These are phyloP conservation scores for Aspergillus cavernicola DNA, from an alignment of 495 filamentous ascomycete species.

Conservation along the genomic window DNA sequence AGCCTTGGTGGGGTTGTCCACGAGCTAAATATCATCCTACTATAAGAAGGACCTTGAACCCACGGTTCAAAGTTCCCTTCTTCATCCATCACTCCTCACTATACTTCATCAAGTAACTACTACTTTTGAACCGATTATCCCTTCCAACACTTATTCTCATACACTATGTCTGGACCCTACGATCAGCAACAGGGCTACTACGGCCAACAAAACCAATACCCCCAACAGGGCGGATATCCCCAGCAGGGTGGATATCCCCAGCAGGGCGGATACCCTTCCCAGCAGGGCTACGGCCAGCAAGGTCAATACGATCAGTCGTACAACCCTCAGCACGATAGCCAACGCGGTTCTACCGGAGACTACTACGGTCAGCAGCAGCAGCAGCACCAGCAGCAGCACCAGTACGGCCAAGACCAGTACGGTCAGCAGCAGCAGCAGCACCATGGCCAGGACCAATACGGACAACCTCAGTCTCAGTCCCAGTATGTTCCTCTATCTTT, in stretches of 20 bases:
- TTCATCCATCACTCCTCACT: constrained; percentile 11
- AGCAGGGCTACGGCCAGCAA: constrained; percentile 27
- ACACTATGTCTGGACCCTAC: constrained; percentile 41
- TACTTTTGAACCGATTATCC: neutral
- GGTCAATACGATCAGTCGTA: constrained; percentile 19
- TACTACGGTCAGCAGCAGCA: constrained; percentile 33
- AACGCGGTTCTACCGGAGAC: constrained; percentile 22
- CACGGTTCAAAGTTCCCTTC: constrained; percentile 18
- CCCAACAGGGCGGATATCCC: constrained; percentile 19
- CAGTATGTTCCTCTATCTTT: constrained; percentile 14
- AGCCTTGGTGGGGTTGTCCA: constrained; percentile 20
- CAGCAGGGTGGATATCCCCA: constrained; percentile 30
- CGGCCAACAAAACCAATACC: constrained; percentile 27
- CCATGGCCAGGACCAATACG: constrained; percentile 14
- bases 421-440: constrained; percentile 23
- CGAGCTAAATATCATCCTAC: constrained; percentile 15
- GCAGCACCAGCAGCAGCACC: constrained; percentile 18
- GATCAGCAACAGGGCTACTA: constrained; percentile 32
- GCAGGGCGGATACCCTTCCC: constrained; percentile 22
- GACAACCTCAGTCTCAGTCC: constrained; percentile 22
- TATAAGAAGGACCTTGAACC: constrained; percentile 18
- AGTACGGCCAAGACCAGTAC: constrained; percentile 24
- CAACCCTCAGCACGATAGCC: constrained; percentile 19
- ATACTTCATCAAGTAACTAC: neutral
- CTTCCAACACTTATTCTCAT: neutral